Conservation (phyloP, 352 stramenopile species). For the Thalassiosira exigua region DNA sequence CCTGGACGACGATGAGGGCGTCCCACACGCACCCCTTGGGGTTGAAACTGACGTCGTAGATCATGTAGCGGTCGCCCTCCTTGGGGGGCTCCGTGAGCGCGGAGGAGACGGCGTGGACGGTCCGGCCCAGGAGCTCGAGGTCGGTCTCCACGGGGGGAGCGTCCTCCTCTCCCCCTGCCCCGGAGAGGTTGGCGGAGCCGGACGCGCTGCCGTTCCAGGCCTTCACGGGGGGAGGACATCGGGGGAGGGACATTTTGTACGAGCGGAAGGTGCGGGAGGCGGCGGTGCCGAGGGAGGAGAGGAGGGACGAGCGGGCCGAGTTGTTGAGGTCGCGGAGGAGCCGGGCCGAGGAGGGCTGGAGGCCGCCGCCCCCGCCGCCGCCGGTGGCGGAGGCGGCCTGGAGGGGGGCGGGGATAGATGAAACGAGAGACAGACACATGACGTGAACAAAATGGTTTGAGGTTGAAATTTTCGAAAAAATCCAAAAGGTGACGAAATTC, state of each 20-base stretch:
- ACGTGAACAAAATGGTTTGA: slow-evolving; percentile 1
- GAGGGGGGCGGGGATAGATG: no score
- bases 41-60: slow-evolving; percentile 65
- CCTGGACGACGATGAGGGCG: slow-evolving; percentile 52
- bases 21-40: slow-evolving; percentile 67
- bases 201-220: slow-evolving; percentile 5
- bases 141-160: slow-evolving; percentile 39
- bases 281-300: slow-evolving; percentile 51
- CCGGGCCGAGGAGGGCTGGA: slow-evolving; percentile 40
- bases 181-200: background rate
- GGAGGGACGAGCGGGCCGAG: slow-evolving; percentile 23
- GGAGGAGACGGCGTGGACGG: slow-evolving; percentile 48
- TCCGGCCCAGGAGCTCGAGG: slow-evolving; percentile 58
- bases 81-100: slow-evolving; percentile 55
- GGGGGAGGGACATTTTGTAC: slow-evolving; percentile 60
- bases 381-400: background rate
- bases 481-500: no score
- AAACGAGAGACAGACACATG: background rate
- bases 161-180: slow-evolving; percentile 6
- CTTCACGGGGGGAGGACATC: slow-evolving; percentile 30
- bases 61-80: slow-evolving; percentile 54
- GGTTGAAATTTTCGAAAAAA: background rate
- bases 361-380: slow-evolving; percentile 10
- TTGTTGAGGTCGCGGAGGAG: slow-evolving; percentile 45
- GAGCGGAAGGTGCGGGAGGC: slow-evolving; percentile 54